Base-by-base conservation (phyloP, 331 rosid species). In the Quercus phellos region DNA sequence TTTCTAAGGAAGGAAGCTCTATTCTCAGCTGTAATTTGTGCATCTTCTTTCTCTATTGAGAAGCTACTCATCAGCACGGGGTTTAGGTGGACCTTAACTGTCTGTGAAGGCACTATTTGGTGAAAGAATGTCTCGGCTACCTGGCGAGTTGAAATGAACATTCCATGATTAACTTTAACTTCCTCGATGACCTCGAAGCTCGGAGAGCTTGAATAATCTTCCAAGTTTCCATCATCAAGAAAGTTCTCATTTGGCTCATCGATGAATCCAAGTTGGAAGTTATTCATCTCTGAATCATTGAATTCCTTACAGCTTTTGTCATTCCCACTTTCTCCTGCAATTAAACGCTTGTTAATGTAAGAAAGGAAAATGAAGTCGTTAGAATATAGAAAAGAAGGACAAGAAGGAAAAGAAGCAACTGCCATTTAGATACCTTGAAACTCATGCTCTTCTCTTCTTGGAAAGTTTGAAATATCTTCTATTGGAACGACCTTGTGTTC, bases 101-200 rank as follows among this genome's bases (percentile, higher is more conserved):
- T 93, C 76, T 92, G 90, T 69, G 97, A 94, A 63, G 99, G 99
- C 68, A 77, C 83, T 67, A 90, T 75, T 84, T 94, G 96, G 80
- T 92, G 99, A 61, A 92, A 86, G 84, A 91, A 92, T 74, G 99
- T 94, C n/a, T 94, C 90, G 0, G 98, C 90, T 22, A 77, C 94
- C 78, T 78, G 99, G 16, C 94, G 76, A 16, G 96, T 90, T 2
- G 98, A 89, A 29, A 94, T 87, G 68, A 93, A 88, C 84, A 94
- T 87, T 53, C 98, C 97, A 74, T 92, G 98, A 67, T 80, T 94
- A 0, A 92, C 90, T 78, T 90, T 89, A 60, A 84, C 78, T 84
- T 94, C 97, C 74, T 91, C 99, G 7, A 94, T 89, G 12, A 92
- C 94, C 51, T 94, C 97, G 6, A 91, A 94, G 79, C 88, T 90